Evolutionary conservation across 1,284 basidiomycete species (phyloP), one percentile per base, ranked within the genome.

Genomic region (Vanrija pseudolonga): DNA sequence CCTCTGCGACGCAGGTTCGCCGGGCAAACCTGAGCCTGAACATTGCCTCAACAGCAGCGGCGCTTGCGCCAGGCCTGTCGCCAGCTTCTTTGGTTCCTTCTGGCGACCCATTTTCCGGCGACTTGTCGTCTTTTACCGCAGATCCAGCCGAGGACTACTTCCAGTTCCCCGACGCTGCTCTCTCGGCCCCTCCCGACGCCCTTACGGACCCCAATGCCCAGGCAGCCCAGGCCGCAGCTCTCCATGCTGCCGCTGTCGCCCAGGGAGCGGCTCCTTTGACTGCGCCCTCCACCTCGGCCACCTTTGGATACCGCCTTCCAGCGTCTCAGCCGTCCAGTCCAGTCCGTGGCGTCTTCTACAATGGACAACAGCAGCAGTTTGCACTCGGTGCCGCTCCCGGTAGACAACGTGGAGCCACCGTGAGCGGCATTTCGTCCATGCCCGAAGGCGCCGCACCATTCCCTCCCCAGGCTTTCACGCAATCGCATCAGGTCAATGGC

Each of bases 281-380:
- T 19, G 36, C 47, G 19, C 37, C 50, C 23, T 51, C 61, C 50
- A 18, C 45, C 7, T 28, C 42, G 53, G 47, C 57, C 50, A 28
- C 42, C 11, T 63, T 57, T 18, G 51, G 57, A 15, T 67, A 68
- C 45, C 57, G 70, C 14, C 50, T 67, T 18, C 73, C 73, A 0
- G 71, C 69, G 3, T 71, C 69, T 2, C 73, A 75, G 48, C 73
- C 73, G 0, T 65, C 69, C 2, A 67, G 64, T 53, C 73, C 73
- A 0, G 65, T 66, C 6, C 57, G 71, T 22, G 64, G 62, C 6
- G 64, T 61, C 24, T 68, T 64, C 41, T 51, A 58, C n/a, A 52
- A 60, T 6, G 62, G 61, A 2, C 63, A 32, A 12, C 32, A 65
- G 48, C 59, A 63, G 26, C 60, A 63, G 0, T 63, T 61, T 47